Conservation (phyloP, 2,329 filamentous ascomycete genomes). For the Apiospora arundinis region DNA sequence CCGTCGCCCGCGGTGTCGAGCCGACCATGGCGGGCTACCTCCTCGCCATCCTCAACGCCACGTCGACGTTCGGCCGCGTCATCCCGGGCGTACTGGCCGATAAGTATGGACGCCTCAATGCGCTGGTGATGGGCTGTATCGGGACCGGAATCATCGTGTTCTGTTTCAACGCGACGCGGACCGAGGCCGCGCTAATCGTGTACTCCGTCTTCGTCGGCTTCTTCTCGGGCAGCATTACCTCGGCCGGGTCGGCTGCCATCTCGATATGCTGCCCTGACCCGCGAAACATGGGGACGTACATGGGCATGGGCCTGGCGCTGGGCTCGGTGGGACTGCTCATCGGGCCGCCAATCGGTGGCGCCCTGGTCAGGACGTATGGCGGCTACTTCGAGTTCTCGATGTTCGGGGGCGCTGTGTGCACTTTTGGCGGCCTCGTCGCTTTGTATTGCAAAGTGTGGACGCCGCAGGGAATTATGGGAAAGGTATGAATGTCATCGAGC, state of each 20-base stretch:
- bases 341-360: conserved; percentile 54
- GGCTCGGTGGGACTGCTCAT: conserved; percentile 52
- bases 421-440: conserved; percentile 44
- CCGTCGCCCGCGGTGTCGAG: conserved; percentile 24
- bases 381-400: conserved; percentile 44
- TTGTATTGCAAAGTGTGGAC: conserved; percentile 41
- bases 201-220: conserved; percentile 47
- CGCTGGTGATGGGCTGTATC: conserved; percentile 37
- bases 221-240: conserved; percentile 51
- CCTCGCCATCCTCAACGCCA: conserved; percentile 47
- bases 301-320: conserved; percentile 57
- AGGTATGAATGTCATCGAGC: not conserved
- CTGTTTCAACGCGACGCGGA: conserved; percentile 42
- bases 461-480: not conserved
- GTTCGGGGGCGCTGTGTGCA: conserved; percentile 37
- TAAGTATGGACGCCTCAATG: conserved; percentile 45
- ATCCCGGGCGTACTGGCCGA: conserved; percentile 45
- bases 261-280: conserved; percentile 51
- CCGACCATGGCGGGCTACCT: conserved; percentile 45
- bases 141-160: conserved; percentile 45
- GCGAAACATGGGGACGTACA: conserved; percentile 61
- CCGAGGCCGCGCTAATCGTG: conserved; percentile 38
- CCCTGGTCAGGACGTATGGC: conserved; percentile 47
- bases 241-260: conserved; percentile 51
- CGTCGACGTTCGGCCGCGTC: conserved; percentile 45